These are phyloP conservation scores for Cyphellophora europaea DNA, from an alignment of 2,329 filamentous ascomycete species.

Conservation along the genomic window DNA sequence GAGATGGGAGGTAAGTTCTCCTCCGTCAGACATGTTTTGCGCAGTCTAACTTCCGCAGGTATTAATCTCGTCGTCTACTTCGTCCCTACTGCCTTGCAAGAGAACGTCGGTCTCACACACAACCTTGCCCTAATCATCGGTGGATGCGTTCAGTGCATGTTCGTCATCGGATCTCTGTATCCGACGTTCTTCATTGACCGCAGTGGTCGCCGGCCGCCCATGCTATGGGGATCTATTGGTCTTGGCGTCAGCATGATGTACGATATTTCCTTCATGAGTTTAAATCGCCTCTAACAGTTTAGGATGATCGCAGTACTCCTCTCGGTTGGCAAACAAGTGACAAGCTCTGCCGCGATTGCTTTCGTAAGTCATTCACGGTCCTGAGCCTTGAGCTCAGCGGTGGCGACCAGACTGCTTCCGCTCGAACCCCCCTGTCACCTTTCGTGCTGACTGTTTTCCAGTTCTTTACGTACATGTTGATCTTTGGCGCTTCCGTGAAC, in stretches of 20 bases:
- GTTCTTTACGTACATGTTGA: slow-evolving; percentile 25
- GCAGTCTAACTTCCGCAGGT: too few relatives aligned
- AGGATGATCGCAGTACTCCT: slow-evolving; percentile 17
- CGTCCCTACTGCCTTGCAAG: slow-evolving; percentile 27
- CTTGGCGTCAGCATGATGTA: slow-evolving; percentile 32
- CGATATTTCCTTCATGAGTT: slow-evolving; percentile 4
- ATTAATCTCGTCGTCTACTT: slow-evolving; percentile 23
- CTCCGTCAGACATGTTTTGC: too few relatives aligned
- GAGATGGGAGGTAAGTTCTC: too few relatives aligned
- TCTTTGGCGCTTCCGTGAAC: slow-evolving; percentile 36
- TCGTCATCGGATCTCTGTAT: slow-evolving; percentile 33
- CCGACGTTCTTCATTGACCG: slow-evolving; percentile 38
- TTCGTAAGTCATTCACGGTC: slow-evolving; percentile 7
- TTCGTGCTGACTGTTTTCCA: slow-evolving; percentile 1
- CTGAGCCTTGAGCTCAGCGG: not conserved
- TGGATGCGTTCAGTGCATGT: slow-evolving; percentile 32
- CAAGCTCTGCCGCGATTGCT: slow-evolving; percentile 8
- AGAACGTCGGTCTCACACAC: slow-evolving; percentile 36
- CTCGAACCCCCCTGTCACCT: not conserved
- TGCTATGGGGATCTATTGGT: slow-evolving; percentile 27
- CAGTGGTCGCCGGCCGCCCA: slow-evolving; percentile 27
- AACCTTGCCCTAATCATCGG: slow-evolving; percentile 39
- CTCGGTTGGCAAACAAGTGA: slow-evolving; percentile 23
- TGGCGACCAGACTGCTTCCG: not conserved
- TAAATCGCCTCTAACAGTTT: too few relatives aligned